Base-by-base conservation (phyloP, 2,329 filamentous ascomycete species). In the Paracorniculantispora psalliotae region DNA sequence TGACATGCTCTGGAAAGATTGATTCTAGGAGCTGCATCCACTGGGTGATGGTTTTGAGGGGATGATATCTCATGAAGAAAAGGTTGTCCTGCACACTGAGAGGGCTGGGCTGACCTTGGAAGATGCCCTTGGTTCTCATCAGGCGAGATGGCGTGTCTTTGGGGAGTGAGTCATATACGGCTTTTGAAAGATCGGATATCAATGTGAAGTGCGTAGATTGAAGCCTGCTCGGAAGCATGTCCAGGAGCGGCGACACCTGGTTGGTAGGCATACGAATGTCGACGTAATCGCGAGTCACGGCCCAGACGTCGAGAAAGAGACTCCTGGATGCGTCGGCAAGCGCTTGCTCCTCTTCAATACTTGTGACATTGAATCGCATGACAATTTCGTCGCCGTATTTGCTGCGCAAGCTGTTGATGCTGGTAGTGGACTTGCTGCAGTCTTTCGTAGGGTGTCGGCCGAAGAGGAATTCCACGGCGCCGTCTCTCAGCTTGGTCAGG, bases 51-150 rank as follows among this genome's bases (percentile, higher is more conserved):
- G 82, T 92, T 3, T 89, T 86, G 23, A 96, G 79, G 1, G 92
- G 91, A 68, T 97, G 94, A 72, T 97, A 99, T 68, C 97, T 86
- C 54, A 85, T 83, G 75, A 99, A 97, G 77, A 97, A 97, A 41
- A 96, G 79, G 68, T 92, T 91, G 60, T 87, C 83, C n/a, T 76
- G 68, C 59, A 73, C 72, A 12, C 71, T 70, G 28, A 66, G 58
- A 67, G 73, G 49, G 63, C 71, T 56, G 21, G 62, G 66, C 44
- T 64, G 74, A 62, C 66, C 67, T 54, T 63, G 69, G 61, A 61
- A 67, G 52, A 61, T 67, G 59, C 61, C 73, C 57, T 65, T 70
- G 9, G 65, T 61, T 10, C 67, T 64, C 8, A 62, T 35, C 17
- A 55, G 59, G 17, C 54, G 59, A 2, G 63, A 59, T 21, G 59